phyloP scores from a whole-genome alignment of 1,139 yeast genomes.

The Candida dubliniensis region DNA sequence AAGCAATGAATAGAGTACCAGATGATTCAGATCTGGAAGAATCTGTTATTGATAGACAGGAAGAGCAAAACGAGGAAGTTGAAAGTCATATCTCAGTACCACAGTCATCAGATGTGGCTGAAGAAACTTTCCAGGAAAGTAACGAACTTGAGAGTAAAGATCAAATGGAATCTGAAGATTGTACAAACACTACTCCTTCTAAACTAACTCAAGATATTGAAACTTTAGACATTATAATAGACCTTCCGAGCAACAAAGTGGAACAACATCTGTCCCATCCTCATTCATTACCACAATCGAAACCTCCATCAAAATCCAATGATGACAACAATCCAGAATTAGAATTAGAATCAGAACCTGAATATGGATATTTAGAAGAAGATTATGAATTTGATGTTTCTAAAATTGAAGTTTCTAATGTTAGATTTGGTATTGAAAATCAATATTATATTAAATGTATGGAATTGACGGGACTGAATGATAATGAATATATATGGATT shows the following conservation, averaged over 20 bases:
- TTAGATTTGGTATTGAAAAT: slow-evolving; percentile 52
- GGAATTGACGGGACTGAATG: slow-evolving; percentile 48
- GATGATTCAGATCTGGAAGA: slow-evolving; percentile 5
- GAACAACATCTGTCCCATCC: slow-evolving; percentile 1
- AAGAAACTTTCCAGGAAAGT: slow-evolving; percentile 1
- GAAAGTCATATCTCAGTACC: slow-evolving; percentile 13
- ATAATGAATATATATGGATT: slow-evolving; percentile 56
- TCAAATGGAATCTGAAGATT: neutral
- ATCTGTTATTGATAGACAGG: neutral
- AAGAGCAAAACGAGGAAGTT: slow-evolving; percentile 21
- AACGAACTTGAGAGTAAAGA: neutral
- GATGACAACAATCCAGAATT: slow-evolving; percentile 6
- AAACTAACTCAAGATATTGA: neutral
- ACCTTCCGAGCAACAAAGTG: slow-evolving; percentile 9
- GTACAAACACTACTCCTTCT: no score
- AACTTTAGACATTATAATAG: slow-evolving; percentile 12
- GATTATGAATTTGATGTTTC: slow-evolving; percentile 63
- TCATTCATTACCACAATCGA: neutral
- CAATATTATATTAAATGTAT: slow-evolving; percentile 51
- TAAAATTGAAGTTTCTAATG: slow-evolving; percentile 50
- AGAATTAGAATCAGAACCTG: slow-evolving; percentile 35
- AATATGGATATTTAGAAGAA: slow-evolving; percentile 65
- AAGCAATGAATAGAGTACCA: slow-evolving; percentile 12
- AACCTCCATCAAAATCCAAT: slow-evolving; percentile 7
- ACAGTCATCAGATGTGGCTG: slow-evolving; percentile 2